These are phyloP conservation scores for Pholiota adiposa DNA, from an alignment of 1,284 basidiomycete genomes.

Conservation along the genomic window DNA sequence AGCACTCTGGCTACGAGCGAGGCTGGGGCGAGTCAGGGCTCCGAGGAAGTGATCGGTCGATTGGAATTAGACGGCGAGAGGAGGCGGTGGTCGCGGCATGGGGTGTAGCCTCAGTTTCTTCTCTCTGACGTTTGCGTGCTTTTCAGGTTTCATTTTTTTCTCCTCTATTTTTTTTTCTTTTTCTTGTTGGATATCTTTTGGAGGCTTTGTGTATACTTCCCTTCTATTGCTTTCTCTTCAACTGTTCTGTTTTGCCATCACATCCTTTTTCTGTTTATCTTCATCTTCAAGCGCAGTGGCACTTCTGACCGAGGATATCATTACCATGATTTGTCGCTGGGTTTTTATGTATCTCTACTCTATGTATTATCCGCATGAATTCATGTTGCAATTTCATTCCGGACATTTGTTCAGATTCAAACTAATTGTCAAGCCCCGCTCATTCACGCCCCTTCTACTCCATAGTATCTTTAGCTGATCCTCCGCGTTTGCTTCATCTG, in stretches of 20 bases:
- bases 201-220: background rate
- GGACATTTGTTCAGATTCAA: no score
- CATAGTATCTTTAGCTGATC: no score
- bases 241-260: background rate
- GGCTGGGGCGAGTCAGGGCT: conserved; percentile 35
- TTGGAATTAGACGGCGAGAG: conserved; percentile 42
- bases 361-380: background rate
- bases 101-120: background rate
- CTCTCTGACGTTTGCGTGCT: background rate
- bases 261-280: background rate
- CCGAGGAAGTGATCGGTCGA: conserved; percentile 47
- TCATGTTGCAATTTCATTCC: background rate
- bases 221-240: background rate
- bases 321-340: background rate
- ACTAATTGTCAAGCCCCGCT: no score
- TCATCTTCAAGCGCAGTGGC: background rate
- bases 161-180: background rate
- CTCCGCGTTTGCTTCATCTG: no score
- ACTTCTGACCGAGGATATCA: background rate
- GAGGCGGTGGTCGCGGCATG: conserved; percentile 20
- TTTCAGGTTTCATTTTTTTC: background rate
- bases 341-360: background rate
- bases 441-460: no score
- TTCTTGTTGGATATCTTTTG: background rate
- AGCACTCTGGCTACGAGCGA: conserved; percentile 25